These are phyloP conservation scores for Podaxis mareebaensis DNA, from an alignment of 768 basidiomycete species.

Conservation along the genomic window DNA sequence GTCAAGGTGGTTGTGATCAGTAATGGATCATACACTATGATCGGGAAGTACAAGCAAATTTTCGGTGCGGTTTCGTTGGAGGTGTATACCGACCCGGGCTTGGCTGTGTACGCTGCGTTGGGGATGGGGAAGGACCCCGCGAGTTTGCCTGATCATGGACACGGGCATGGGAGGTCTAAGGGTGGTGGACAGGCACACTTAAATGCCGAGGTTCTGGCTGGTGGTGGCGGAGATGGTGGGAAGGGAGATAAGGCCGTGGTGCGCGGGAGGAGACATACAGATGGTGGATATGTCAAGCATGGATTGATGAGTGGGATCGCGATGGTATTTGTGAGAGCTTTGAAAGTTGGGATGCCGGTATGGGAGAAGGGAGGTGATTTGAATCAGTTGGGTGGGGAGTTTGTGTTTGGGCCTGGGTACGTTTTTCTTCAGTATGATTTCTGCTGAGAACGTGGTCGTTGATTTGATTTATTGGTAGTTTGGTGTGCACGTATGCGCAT, in stretches of 20 bases:
- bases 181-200: slow-evolving; percentile 12
- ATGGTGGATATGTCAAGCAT: slow-evolving; percentile 63
- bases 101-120: slow-evolving; percentile 67
- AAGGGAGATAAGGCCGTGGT: neutral
- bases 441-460: neutral
- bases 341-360: slow-evolving; percentile 77
- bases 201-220: slow-evolving; percentile 6
- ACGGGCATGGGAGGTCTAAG: slow-evolving; percentile 13
- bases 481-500: slow-evolving; percentile 74
- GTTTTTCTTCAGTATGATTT: slow-evolving; percentile 15
- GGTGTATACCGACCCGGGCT: slow-evolving; percentile 78
- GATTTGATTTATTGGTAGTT: slow-evolving; percentile 33
- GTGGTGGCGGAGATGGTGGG: neutral
- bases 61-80: slow-evolving; percentile 58
- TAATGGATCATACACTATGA: slow-evolving; percentile 76
- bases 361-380: slow-evolving; percentile 81
- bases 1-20: slow-evolving; percentile 74
- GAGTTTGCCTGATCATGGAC: slow-evolving; percentile 1
- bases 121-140: slow-evolving; percentile 44
- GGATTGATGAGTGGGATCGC: slow-evolving; percentile 66
- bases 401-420: slow-evolving; percentile 53
- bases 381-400: slow-evolving; percentile 87
- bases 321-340: slow-evolving; percentile 69
- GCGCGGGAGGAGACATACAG: slow-evolving; percentile 10
- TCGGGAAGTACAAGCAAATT: slow-evolving; percentile 76